These are phyloP conservation scores for Diversispora epigaea DNA, from an alignment of 192 early-diverging fungal genomes.

Conservation along the genomic window DNA sequence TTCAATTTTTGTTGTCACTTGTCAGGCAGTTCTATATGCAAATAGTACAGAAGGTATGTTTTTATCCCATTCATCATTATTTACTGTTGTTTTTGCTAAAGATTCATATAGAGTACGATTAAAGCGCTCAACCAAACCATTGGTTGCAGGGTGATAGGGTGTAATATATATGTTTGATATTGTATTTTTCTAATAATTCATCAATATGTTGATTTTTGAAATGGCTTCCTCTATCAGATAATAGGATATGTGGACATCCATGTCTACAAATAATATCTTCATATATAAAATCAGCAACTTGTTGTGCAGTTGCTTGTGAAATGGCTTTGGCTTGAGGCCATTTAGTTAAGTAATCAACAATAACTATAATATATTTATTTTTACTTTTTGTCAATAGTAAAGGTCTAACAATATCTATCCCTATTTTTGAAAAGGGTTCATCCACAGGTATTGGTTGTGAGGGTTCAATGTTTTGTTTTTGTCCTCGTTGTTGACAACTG, in stretches of 20 bases:
- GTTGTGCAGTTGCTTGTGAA: not conserved
- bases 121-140: constrained; percentile 7
- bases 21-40: too few relatives aligned
- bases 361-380: constrained; percentile 16
- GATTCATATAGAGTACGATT: not conserved
- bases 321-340: constrained; percentile 28
- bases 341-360: constrained; percentile 25
- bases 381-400: not conserved
- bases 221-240: constrained; percentile 22
- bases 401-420: constrained; percentile 9
- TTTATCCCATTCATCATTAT: too few relatives aligned
- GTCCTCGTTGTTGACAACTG: too few relatives aligned
- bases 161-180: not conserved
- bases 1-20: too few relatives aligned
- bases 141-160: not conserved
- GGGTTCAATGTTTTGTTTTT: too few relatives aligned
- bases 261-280: constrained; percentile 30
- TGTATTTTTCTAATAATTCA: not conserved
- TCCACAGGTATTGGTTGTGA: too few relatives aligned
- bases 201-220: constrained; percentile 13
- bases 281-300: constrained; percentile 16
- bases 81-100: not conserved
- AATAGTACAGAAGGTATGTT: too few relatives aligned
- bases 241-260: constrained; percentile 11
- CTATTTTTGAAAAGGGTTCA: too few relatives aligned